Conservation (phyloP, 331 rosid genomes). For the Arachis monticola region DNA sequence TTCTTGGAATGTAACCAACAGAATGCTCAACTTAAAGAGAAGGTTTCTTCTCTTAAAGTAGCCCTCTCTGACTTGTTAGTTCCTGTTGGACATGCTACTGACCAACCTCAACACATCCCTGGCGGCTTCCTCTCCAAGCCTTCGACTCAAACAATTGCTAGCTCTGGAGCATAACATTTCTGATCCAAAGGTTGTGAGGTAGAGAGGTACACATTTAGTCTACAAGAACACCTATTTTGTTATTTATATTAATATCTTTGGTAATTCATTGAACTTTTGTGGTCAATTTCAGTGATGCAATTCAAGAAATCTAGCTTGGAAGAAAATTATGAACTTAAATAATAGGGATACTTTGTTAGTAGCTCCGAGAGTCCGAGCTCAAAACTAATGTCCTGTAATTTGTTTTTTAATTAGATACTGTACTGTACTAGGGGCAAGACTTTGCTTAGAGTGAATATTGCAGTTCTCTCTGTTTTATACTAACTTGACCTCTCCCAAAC, state of each 20-base stretch:
- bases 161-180: constrained; percentile 35
- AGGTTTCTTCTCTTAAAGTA: constrained; percentile 48
- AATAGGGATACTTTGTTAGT: background rate
- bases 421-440: too few relatives aligned
- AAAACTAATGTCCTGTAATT: background rate
- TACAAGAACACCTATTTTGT: background rate
- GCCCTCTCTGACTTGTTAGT: constrained; percentile 37
- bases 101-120: constrained; percentile 35
- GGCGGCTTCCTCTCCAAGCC: constrained; percentile 38
- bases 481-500: background rate
- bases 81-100: constrained; percentile 34
- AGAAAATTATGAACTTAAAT: constrained; percentile 7
- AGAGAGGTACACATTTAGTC: constrained; percentile 17
- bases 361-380: too few relatives aligned
- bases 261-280: constrained; percentile 21
- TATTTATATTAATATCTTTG: background rate
- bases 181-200: constrained; percentile 6
- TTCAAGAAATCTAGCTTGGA: constrained; percentile 25
- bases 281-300: constrained; percentile 15
- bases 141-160: constrained; percentile 42
- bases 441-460: background rate
- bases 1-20: constrained; percentile 47
- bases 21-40: constrained; percentile 54
- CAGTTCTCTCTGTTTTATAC: background rate
- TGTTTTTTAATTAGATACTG: constrained; percentile 12